phyloP scores from a whole-genome alignment of 805 yeast genomes.

The Wickerhamiella cacticola region DNA sequence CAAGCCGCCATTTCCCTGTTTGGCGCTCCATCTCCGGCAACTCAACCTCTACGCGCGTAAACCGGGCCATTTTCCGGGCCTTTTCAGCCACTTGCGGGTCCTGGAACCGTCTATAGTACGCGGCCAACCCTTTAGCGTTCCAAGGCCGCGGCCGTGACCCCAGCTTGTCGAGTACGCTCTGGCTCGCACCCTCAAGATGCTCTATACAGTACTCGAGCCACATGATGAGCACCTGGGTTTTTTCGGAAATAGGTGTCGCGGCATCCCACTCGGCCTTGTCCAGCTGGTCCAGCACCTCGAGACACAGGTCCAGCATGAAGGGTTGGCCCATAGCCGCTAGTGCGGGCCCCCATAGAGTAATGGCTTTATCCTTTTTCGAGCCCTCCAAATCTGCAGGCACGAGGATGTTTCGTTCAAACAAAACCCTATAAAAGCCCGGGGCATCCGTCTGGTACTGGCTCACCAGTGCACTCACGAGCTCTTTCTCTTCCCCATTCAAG shows the following conservation, averaged over 20 bases:
- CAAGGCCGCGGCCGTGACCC: conserved; percentile 21
- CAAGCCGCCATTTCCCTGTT: conserved; percentile 12
- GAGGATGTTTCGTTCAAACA: conserved; percentile 19
- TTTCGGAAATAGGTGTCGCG: neutral
- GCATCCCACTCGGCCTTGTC: conserved; percentile 19
- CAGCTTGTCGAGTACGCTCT: neutral
- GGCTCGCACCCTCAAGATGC: neutral
- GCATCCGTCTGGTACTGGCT: neutral
- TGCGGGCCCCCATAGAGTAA: conserved; percentile 21
- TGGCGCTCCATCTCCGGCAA: neutral
- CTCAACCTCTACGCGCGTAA: conserved; percentile 14
- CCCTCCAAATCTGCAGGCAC: conserved; percentile 15
- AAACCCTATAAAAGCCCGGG: conserved; percentile 14
- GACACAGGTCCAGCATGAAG: conserved; percentile 11
- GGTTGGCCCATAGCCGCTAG: conserved; percentile 14
- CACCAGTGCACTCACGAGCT: conserved; percentile 10
- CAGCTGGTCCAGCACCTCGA: conserved; percentile 9
- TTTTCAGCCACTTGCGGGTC: neutral
- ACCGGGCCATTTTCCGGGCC: conserved; percentile 20
- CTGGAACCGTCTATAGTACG: conserved; percentile 8
- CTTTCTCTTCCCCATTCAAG: conserved; percentile 5
- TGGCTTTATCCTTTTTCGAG: conserved; percentile 11
- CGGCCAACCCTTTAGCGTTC: conserved; percentile 21
- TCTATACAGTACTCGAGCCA: conserved; percentile 20
- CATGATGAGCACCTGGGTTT: conserved; percentile 10